Percentiles rank a stretch among this genome's conserved stretches.
Conservation (phyloP, 2,329 filamentous ascomycete genomes). For the Chrysoporthe cubensis region DNA sequence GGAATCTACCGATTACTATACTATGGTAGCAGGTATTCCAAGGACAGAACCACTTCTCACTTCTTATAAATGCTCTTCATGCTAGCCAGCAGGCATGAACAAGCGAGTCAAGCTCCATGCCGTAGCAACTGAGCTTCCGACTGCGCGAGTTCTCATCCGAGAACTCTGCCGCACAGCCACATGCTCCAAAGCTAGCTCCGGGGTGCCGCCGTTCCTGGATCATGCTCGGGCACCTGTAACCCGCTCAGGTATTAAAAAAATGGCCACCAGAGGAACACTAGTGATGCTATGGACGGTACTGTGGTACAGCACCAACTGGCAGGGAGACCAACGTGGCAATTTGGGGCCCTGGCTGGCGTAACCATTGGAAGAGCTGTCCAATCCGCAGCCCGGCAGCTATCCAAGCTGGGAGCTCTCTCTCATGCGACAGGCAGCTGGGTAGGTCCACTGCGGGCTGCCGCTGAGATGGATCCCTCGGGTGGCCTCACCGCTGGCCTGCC, state of each 20-base stretch:
- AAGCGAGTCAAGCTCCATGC: neutral
- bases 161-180: neutral
- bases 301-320: neutral
- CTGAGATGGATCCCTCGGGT: slow-evolving; percentile 9
- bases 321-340: neutral
- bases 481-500: slow-evolving; percentile 16
- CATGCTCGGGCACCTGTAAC: neutral
- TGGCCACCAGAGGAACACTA: neutral
- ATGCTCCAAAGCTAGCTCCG: neutral
- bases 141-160: neutral
- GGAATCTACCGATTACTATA: too few species aligned
- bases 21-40: too few species aligned
- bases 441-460: slow-evolving; percentile 7
- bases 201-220: neutral
- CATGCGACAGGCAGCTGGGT: slow-evolving; percentile 2
- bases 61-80: too few species aligned
- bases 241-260: neutral
- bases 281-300: neutral
- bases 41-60: too few species aligned
- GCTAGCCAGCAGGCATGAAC: neutral
- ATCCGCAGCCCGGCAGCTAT: too few species aligned
- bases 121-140: neutral
- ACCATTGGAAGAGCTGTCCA: too few species aligned
- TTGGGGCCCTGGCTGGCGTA: too few species aligned
- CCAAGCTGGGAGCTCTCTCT: neutral